Conservation (phyloP, 345 rosid species). For the Conringia planisiliqua region DNA sequence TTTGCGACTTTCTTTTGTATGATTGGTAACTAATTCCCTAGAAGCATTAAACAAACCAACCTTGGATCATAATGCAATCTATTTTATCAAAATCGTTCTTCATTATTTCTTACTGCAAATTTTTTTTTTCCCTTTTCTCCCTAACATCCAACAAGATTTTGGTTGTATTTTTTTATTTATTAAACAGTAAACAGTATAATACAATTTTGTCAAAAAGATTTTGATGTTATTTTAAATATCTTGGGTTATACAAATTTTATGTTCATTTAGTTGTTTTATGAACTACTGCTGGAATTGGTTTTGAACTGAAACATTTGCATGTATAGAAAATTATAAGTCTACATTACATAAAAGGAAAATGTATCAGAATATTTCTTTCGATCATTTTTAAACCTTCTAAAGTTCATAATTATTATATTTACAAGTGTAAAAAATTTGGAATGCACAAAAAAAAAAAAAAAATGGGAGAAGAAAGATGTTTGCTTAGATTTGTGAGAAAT, state of each 20-base stretch:
- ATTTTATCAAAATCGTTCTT: neutral
- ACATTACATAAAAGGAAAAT: neutral
- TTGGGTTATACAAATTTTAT: neutral
- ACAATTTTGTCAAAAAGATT: no score
- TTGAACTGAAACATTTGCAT: neutral
- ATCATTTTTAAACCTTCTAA: neutral
- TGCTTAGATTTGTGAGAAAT: neutral
- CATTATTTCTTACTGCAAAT: neutral
- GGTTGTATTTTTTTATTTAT: no score
- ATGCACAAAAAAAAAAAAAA: conserved; percentile 4
- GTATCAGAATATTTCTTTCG: neutral
- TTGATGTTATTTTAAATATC: no score
- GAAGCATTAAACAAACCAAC: neutral
- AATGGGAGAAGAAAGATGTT: neutral
- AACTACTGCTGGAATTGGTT: neutral
- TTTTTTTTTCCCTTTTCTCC: neutral
- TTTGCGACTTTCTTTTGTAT: neutral
- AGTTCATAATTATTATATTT: neutral
- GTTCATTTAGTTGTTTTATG: neutral
- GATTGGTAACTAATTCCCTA: neutral
- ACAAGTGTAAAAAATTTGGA: conserved; percentile 19
- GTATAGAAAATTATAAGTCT: neutral
- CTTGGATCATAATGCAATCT: neutral
- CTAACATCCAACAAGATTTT: neutral
- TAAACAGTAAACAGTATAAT: no score